Percentiles rank a stretch among this genome's conserved stretches.
Conservation (phyloP, 2,329 filamentous ascomycete species). For the Trichophyton schoenleinii region DNA sequence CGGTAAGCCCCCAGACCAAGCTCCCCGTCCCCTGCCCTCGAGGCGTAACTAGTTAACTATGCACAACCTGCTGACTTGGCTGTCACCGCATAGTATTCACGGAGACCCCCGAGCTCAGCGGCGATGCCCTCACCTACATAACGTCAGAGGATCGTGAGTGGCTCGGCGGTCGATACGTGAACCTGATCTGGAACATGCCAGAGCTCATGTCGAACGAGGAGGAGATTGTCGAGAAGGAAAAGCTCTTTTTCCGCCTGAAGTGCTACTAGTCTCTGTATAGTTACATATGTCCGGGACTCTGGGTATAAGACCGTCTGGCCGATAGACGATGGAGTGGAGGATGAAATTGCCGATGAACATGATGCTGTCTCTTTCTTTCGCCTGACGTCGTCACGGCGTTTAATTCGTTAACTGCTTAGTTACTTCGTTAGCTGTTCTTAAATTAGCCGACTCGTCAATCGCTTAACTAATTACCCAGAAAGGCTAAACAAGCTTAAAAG, state of each 20-base stretch:
- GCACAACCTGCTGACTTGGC: neutral
- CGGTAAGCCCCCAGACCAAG: neutral
- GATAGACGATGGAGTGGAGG: too few species aligned
- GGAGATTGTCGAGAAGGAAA: constrained; percentile 18
- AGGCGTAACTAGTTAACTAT: neutral
- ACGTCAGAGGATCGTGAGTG: constrained; percentile 18
- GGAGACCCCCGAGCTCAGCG: constrained; percentile 31
- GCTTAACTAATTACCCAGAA: too few species aligned
- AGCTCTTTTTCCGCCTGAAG: constrained; percentile 24
- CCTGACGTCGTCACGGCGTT: too few species aligned
- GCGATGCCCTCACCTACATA: constrained; percentile 31
- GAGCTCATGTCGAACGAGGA: constrained; percentile 15
- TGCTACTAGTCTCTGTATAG: neutral
- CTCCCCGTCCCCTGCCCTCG: neutral
- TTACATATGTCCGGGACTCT: neutral
- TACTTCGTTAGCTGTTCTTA: too few species aligned
- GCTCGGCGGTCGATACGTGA: constrained; percentile 18
- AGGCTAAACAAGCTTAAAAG: too few species aligned
- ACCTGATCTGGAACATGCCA: constrained; percentile 16
- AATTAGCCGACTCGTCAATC: too few species aligned
- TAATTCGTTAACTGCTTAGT: too few species aligned
- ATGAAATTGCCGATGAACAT: too few species aligned
- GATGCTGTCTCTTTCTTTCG: too few species aligned
- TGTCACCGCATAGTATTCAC: constrained; percentile 11
- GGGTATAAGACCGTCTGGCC: neutral